Percentiles rank a stretch among this genome's conserved stretches.
These are phyloP conservation scores for Oropetium thomaeum DNA, from an alignment of 176 grass and related monocot genomes.

Conservation along the genomic window DNA sequence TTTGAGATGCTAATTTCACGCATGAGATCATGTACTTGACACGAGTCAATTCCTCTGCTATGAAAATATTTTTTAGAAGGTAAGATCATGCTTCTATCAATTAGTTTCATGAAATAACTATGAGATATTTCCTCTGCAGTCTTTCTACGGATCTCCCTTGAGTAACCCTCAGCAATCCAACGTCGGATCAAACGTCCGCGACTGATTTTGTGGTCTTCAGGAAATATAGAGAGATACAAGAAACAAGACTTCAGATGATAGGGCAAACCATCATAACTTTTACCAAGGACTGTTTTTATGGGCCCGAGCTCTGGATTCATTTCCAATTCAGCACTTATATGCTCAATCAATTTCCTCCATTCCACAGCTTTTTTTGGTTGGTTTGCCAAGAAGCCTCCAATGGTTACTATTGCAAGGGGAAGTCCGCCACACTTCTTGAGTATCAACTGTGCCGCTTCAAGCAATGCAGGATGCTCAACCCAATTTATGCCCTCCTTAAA, in stretches of 20 bases:
- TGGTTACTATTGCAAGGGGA: slow-evolving; percentile 37
- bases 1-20: slow-evolving; percentile 17
- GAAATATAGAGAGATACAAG: slow-evolving; percentile 30
- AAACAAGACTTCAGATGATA: slow-evolving; percentile 46
- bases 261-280: slow-evolving; percentile 43
- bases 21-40: slow-evolving; percentile 32
- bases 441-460: neutral
- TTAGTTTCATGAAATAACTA: slow-evolving; percentile 13
- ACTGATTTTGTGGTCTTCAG: slow-evolving; percentile 1
- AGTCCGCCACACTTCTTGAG: slow-evolving; percentile 30
- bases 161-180: slow-evolving; percentile 40
- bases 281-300: neutral
- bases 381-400: slow-evolving; percentile 23
- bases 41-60: neutral
- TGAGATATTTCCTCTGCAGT: neutral
- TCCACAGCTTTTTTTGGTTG: neutral
- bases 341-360: slow-evolving; percentile 17
- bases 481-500: neutral
- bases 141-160: neutral
- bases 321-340: slow-evolving; percentile 12
- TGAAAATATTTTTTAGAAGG: neutral
- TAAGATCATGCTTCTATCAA: slow-evolving; percentile 17
- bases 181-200: neutral
- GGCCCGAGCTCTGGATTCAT: neutral
- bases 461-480: neutral